phyloP scores from a whole-genome alignment of 441 rosid genomes.

The Populus hybrid region DNA sequence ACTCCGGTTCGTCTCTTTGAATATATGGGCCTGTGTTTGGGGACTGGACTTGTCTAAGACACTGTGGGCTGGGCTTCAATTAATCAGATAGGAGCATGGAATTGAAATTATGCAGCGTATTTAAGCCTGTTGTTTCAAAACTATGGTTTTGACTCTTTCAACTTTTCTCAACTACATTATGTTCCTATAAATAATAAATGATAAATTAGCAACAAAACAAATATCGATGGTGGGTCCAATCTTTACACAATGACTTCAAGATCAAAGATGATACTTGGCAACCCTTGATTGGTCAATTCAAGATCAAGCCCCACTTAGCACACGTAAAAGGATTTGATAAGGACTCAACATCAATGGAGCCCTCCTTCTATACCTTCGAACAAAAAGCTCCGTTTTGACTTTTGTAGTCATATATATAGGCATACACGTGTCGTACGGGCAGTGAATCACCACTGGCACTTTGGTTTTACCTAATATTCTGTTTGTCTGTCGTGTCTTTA shows the following conservation, averaged over 20 bases:
- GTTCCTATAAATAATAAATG: too few relatives aligned
- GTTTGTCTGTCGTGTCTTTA: neutral
- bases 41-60: neutral
- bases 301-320: neutral
- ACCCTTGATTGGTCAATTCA: neutral
- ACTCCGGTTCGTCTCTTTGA: neutral
- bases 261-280: neutral
- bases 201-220: too few relatives aligned
- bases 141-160: too few relatives aligned
- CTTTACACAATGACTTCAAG: neutral
- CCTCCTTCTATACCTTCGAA: too few relatives aligned
- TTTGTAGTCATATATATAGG: too few relatives aligned
- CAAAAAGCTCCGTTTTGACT: neutral
- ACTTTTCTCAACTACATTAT: too few relatives aligned
- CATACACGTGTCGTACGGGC: neutral
- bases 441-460: neutral
- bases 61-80: neutral
- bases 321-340: neutral
- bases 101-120: neutral
- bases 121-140: too few relatives aligned
- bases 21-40: neutral
- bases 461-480: neutral
- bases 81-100: neutral
- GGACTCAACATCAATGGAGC: neutral
- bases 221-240: neutral